Conservation (phyloP, 176 grass and related monocot species). For the Aegilops longissima region DNA sequence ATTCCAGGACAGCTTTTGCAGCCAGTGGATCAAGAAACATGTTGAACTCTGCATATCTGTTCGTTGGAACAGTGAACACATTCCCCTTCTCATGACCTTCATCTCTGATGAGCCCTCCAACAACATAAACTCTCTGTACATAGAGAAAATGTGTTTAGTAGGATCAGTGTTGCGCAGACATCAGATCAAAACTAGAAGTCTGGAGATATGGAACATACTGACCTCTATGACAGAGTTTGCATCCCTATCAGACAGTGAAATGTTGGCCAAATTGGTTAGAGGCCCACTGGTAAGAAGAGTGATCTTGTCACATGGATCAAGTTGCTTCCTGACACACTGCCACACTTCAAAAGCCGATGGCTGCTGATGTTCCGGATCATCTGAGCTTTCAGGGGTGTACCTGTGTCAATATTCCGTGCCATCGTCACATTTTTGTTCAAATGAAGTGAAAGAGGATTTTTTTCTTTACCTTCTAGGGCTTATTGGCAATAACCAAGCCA, state of each 20-base stretch:
- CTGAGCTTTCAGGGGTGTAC: constrained; percentile 57
- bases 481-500: constrained; percentile 62
- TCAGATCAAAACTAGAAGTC: background rate
- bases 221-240: constrained; percentile 74
- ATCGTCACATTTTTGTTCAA: background rate
- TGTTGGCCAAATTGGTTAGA: constrained; percentile 83
- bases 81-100: constrained; percentile 50
- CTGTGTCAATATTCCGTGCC: constrained; percentile 23
- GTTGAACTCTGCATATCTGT: constrained; percentile 76
- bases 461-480: constrained; percentile 79
- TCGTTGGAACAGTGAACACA: constrained; percentile 63
- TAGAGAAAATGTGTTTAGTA: background rate
- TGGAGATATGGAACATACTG: background rate
- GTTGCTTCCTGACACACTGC: constrained; percentile 53
- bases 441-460: constrained; percentile 2
- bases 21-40: constrained; percentile 89
- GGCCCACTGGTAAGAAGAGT: constrained; percentile 71
- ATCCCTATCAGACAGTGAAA: constrained; percentile 51
- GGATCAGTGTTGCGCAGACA: background rate
- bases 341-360: constrained; percentile 74
- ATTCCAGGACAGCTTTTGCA: constrained; percentile 62
- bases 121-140: constrained; percentile 65
- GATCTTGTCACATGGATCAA: constrained; percentile 54
- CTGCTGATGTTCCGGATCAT: constrained; percentile 55
- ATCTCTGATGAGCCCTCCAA: constrained; percentile 63